Base-by-base conservation (phyloP, 768 basidiomycete species). In the Leucocoprinus sp. region DNA sequence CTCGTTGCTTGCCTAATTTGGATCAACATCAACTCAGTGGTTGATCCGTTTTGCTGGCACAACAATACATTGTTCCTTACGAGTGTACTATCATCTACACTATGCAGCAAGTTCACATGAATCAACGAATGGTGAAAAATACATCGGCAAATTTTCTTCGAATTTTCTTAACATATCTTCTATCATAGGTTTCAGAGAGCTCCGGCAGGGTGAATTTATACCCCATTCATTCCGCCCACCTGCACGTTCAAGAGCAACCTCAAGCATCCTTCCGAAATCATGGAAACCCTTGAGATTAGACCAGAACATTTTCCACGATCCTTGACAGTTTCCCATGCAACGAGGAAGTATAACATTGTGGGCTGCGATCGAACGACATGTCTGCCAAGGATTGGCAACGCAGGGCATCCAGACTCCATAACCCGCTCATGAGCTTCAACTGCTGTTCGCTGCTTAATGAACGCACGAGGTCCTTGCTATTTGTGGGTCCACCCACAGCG, bases 1-100 rank as follows among this genome's bases (percentile, higher is more conserved):
- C 24, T 39, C 46, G 38, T n/a, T 48, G 46, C 33, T 19, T 41
- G 33, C 37, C 39, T 8, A 21, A 26, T 47, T 47, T 26, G 17
- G 21, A 7, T 21, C 26, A n/a, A n/a, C n/a, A n/a, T n/a, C n/a
- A n/a, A n/a, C n/a, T n/a, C n/a, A n/a, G n/a, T n/a, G n/a, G n/a
- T 37, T 48, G 46, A 48, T 48, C 46, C 46, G 46, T 33, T n/a
- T 33, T 5, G 19, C 3, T 15, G 6, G n/a, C n/a, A n/a, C n/a
- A n/a, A n/a, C n/a, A n/a, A n/a, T n/a, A n/a, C n/a, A n/a, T n/a
- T n/a, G n/a, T n/a, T n/a, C n/a, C n/a, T n/a, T n/a, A n/a, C n/a
- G n/a, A n/a, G n/a, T n/a, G n/a, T n/a, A n/a, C n/a, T n/a, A n/a
- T n/a, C n/a, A n/a, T n/a, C n/a, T n/a, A n/a, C n/a, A n/a, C n/a